Evolutionary conservation across 1,284 basidiomycete species (phyloP).

Genomic region (Moesziomyces sp.): DNA sequence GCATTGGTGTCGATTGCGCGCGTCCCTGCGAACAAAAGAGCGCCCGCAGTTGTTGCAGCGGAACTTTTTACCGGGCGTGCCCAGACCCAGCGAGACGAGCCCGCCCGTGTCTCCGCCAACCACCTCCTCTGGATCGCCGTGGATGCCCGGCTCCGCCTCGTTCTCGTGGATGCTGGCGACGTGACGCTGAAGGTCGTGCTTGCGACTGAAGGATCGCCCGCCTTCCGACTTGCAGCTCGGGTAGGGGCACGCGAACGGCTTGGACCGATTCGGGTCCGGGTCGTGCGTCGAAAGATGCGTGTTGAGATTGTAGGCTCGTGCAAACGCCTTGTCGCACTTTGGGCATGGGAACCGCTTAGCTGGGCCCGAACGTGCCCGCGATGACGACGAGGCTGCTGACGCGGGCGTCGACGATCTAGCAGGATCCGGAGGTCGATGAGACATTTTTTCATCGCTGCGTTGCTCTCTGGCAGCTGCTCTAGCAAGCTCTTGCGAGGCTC

Average conservation of each 20-base stretch:
- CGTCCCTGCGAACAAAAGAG: conserved; percentile 63
- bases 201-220: conserved; percentile 85
- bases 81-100: conserved; percentile 55
- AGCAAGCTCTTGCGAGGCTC: conserved; percentile 43
- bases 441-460: neutral
- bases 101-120: conserved; percentile 48
- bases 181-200: conserved; percentile 87
- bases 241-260: conserved; percentile 84
- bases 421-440: neutral
- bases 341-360: conserved; percentile 62
- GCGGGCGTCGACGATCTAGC: conserved; percentile 11
- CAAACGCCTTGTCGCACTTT: conserved; percentile 75
- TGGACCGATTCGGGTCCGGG: conserved; percentile 77
- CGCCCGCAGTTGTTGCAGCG: conserved; percentile 60
- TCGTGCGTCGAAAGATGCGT: conserved; percentile 90
- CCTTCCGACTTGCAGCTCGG: conserved; percentile 72
- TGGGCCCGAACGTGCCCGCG: conserved; percentile 11
- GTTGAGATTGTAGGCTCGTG: conserved; percentile 88
- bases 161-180: conserved; percentile 79
- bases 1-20: conserved; percentile 59
- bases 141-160: conserved; percentile 60
- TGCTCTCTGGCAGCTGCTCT: conserved; percentile 32
- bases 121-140: conserved; percentile 52
- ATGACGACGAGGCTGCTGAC: conserved; percentile 9
- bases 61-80: conserved; percentile 63